Evolutionary conservation across 352 stramenopile species (phyloP).

Genomic region (Pythium apleroticum): DNA sequence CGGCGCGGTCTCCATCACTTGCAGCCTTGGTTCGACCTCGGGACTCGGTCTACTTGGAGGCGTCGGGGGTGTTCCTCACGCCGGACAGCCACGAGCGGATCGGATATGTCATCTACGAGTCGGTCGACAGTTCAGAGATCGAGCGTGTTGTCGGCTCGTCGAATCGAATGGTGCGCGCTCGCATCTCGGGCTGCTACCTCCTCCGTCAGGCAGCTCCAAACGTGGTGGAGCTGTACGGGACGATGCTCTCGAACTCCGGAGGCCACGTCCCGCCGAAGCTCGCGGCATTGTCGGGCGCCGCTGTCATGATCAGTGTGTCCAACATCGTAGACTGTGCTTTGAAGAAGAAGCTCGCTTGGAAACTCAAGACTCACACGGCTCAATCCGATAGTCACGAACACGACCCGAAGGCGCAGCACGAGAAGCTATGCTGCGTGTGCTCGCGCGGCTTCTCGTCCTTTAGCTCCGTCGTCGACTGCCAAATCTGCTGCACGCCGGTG

Average conservation of each 20-base stretch:
- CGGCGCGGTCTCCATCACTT: neutral
- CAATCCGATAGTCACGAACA: no score
- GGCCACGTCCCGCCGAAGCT: constrained; percentile 9
- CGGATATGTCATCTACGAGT: constrained; percentile 14
- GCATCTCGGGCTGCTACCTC: constrained; percentile 43
- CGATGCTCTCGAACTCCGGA: constrained; percentile 41
- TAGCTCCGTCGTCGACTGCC: neutral
- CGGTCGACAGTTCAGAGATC: constrained; percentile 11
- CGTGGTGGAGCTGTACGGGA: constrained; percentile 48
- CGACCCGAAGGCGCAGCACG: neutral
- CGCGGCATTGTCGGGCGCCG: neutral
- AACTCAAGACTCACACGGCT: no score
- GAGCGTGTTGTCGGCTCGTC: no score
- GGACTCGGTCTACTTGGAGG: constrained; percentile 8
- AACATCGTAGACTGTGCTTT: constrained; percentile 7
- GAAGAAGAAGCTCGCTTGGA: constrained; percentile 16
- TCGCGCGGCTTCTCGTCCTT: neutral
- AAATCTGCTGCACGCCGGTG: neutral
- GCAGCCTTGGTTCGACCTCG: constrained; percentile 22
- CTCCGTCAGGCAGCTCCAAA: constrained; percentile 37
- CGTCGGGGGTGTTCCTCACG: constrained; percentile 1
- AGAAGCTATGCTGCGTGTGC: neutral
- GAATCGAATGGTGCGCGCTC: constrained; percentile 37
- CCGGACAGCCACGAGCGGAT: constrained; percentile 7
- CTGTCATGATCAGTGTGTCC: neutral